Evolutionary conservation across 2,329 filamentous ascomycete genomes (phyloP), one percentile per base, ranked within the genome.

Genomic region (Microsporum canis): DNA sequence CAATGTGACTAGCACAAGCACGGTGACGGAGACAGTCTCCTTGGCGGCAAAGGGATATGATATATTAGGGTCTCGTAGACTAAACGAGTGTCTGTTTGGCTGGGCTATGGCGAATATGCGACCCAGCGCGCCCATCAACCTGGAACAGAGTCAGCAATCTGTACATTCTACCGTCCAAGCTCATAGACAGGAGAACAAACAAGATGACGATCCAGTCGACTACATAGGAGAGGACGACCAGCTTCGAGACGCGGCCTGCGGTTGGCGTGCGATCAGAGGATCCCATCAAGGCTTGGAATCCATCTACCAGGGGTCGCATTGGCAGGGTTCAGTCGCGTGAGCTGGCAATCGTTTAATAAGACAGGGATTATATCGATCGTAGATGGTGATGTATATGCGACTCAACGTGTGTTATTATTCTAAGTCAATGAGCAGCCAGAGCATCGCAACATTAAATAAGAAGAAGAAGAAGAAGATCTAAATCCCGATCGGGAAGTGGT

Each of bases 201-300:
- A 86, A 71, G 62, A 88, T 81, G 62, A 88, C 77, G 55, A 87
- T 70, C 88, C 88, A 92, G 75, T 92, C 88, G 62, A 88, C 75
- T 56, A 86, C 74, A 71, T 91, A 91, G 3, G 87, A 88, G 7
- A 83, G 68, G 47, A 86, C 70, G 45, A 90, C 73, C 45, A 79
- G 73, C 65, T 78, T 77, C 3, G 80, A 80, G 60, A 75, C 65
- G 59, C 60, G 64, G 33, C 61, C 61, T 63, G n/a, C 57, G 3
- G 45, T 3, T 64, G 39, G 65, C 53, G 23, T 2, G 14, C 34
- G 10, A 7, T 57, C 41, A 23, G 41, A n/a, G 8, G 34, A 51
- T 45, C 58, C 53, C 61, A 60, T 60, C 34, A 57, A 56, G 60
- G 56, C 51, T 5, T 43, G 57, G 7, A 59, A 49, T 27, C 51